Conservation (phyloP, 2,329 filamentous ascomycete species). For the Stagonosporopsis chrysanthemi region DNA sequence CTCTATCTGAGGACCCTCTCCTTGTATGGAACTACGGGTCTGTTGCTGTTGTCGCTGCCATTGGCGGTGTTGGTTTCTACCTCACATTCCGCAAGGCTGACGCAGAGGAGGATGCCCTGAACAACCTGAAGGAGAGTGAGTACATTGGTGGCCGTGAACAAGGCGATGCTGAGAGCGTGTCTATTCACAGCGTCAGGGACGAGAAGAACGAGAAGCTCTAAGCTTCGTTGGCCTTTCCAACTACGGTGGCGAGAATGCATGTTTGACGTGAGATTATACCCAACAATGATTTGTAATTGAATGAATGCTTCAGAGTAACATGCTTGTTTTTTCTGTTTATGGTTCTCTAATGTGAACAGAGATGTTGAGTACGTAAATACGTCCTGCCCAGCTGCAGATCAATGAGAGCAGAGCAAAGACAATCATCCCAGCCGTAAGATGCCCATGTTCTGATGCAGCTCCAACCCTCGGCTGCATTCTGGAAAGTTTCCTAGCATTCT, state of each 20-base stretch:
- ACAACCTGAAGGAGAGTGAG: conserved; percentile 37
- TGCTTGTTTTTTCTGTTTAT: neutral
- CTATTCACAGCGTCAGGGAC: conserved; percentile 22
- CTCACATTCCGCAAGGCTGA: conserved; percentile 44
- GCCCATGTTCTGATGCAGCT: too few relatives aligned
- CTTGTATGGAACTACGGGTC: conserved; percentile 45
- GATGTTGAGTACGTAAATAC: too few relatives aligned
- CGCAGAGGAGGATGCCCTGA: conserved; percentile 42
- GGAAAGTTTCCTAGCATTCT: neutral
- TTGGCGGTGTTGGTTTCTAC: conserved; percentile 44
- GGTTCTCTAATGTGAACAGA: too few relatives aligned
- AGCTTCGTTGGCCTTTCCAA: neutral
- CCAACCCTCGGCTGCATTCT: too few relatives aligned
- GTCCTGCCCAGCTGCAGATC: too few relatives aligned
- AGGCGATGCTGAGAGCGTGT: conserved; percentile 28
- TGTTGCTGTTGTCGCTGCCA: conserved; percentile 42
- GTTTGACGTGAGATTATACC: conserved; percentile 6
- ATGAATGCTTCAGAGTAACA: neutral
- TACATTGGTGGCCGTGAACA: conserved; percentile 29
- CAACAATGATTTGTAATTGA: neutral
- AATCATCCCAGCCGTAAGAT: too few relatives aligned
- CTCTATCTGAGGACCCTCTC: conserved; percentile 42
- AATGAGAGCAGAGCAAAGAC: too few relatives aligned
- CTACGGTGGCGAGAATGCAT: neutral
- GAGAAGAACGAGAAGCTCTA: conserved; percentile 35